Base-by-base conservation (phyloP, 495 filamentous ascomycete genomes). In the Peziza echinospora region DNA sequence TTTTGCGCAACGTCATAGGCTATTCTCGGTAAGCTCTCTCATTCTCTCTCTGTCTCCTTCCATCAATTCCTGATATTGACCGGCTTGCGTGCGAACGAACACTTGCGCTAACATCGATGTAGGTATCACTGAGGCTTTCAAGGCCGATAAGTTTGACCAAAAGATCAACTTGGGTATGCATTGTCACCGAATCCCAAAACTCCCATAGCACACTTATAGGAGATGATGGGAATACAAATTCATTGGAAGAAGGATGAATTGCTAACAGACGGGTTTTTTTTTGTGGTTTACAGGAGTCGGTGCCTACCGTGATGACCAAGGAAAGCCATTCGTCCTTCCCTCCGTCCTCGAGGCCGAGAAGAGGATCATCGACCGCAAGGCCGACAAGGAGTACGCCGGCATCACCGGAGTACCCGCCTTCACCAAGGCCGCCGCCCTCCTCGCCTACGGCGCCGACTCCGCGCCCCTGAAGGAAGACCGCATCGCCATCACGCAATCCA, bases 71-170 rank as follows among this genome's bases (percentile, higher is more conserved):
- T n/a, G n/a, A n/a, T n/a, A n/a, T n/a, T n/a, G n/a, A n/a, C n/a
- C n/a, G n/a, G n/a, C 54, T 21, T 17, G 44, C 21, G 24, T 26
- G 24, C 42, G 13, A n/a, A n/a, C n/a, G n/a, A n/a, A n/a, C n/a
- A n/a, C n/a, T n/a, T n/a, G n/a, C n/a, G n/a, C n/a, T n/a, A n/a
- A n/a, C n/a, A n/a, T n/a, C n/a, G n/a, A n/a, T n/a, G 6, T 17
- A 37, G 77, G 76, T 78, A 91, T 97, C 68, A 96, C 89, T 45
- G 89, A 97, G 68, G 89, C 89, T 44, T 97, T 89, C 80, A 97
- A 96, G 73, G 84, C 86, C 59, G 87, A 97, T 60, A 71, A 65
- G 51, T 84, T 89, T 65, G 65, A 76, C 46, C 71, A 87, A 65
- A 97, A 97, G 76, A 93, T 96, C 71, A 96, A 94, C 68, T 72